Conservation (phyloP, 225 moss, liverwort and hornwort genomes). For the Rhytidiadelphus loreus region DNA sequence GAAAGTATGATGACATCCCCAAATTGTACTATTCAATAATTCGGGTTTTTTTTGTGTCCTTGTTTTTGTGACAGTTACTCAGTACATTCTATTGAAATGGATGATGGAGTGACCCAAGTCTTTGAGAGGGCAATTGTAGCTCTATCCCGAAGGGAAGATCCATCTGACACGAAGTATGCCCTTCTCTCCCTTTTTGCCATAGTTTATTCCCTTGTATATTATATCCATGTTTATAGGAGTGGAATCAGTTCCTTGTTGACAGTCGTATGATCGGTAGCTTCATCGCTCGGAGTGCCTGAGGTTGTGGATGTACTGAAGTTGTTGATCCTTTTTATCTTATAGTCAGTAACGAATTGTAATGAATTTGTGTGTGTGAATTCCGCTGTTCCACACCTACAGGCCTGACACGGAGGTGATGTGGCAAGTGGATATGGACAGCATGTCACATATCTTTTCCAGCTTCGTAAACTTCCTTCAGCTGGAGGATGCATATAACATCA, state of each 20-base stretch:
- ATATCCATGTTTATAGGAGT: background rate
- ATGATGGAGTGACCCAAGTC: slow-evolving; percentile 48
- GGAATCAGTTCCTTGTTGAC: background rate
- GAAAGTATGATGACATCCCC: background rate
- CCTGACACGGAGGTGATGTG: slow-evolving; percentile 49
- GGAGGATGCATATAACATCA: slow-evolving; percentile 82
- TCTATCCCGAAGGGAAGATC: slow-evolving; percentile 62
- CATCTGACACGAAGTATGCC: slow-evolving; percentile 40
- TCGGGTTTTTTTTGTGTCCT: background rate
- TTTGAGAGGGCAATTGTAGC: slow-evolving; percentile 75
- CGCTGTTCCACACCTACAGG: slow-evolving; percentile 13
- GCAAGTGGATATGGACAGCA: slow-evolving; percentile 93
- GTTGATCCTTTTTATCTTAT: background rate
- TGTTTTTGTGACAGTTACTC: slow-evolving; percentile 53
- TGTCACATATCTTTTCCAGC: slow-evolving; percentile 73
- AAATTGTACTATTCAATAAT: background rate
- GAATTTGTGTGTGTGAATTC: background rate
- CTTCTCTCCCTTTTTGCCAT: background rate
- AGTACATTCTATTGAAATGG: slow-evolving; percentile 78
- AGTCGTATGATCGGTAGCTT: background rate
- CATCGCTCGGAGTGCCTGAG: background rate
- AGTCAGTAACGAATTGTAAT: background rate
- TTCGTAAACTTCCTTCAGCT: slow-evolving; percentile 74
- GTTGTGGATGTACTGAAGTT: background rate
- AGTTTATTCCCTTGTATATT: background rate